A percentile compares a stretch with the other conserved stretches of the same genome.
These are phyloP conservation scores for Bipolaris oryzae DNA, from an alignment of 2,329 filamentous ascomycete genomes.

Conservation along the genomic window DNA sequence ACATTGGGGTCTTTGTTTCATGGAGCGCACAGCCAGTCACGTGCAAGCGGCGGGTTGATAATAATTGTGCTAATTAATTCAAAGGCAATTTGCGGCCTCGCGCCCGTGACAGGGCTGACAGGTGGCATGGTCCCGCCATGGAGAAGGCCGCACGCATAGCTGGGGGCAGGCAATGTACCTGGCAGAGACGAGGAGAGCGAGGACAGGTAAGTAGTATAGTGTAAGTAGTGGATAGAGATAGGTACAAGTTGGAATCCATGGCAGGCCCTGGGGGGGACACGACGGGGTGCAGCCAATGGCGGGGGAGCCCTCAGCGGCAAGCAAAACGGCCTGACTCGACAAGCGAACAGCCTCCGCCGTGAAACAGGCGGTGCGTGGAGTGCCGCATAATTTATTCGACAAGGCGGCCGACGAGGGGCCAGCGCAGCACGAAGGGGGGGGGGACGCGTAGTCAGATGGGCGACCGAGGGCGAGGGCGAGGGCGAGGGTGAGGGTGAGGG, in stretches of 20 bases:
- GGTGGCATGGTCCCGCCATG: slow-evolving; percentile 8
- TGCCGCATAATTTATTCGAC: slow-evolving; percentile 13
- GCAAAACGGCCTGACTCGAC: slow-evolving; percentile 22
- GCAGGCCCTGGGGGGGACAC: slow-evolving; percentile 12
- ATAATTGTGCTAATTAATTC: background rate
- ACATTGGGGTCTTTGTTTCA: too few species aligned
- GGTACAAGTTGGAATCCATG: background rate
- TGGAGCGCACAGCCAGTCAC: background rate
- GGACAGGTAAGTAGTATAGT: too few species aligned
- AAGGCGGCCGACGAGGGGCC: slow-evolving; percentile 11
- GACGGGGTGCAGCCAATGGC: slow-evolving; percentile 32
- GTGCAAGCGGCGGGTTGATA: background rate
- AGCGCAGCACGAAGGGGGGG: background rate
- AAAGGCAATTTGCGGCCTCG: background rate
- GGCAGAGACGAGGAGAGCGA: slow-evolving; percentile 18
- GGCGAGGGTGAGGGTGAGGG: too few species aligned
- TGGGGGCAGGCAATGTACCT: slow-evolving; percentile 20
- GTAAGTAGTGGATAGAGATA: too few species aligned
- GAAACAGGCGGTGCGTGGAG: slow-evolving; percentile 28
- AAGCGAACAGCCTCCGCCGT: slow-evolving; percentile 18
- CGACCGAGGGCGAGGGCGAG: too few species aligned
- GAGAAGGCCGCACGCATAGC: background rate
- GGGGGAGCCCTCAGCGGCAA: slow-evolving; percentile 25
- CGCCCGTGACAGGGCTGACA: background rate
- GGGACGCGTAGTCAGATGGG: slow-evolving; percentile 6